Base-by-base conservation (phyloP, 495 filamentous ascomycete species). In the Saxophila tyrrhenica region DNA sequence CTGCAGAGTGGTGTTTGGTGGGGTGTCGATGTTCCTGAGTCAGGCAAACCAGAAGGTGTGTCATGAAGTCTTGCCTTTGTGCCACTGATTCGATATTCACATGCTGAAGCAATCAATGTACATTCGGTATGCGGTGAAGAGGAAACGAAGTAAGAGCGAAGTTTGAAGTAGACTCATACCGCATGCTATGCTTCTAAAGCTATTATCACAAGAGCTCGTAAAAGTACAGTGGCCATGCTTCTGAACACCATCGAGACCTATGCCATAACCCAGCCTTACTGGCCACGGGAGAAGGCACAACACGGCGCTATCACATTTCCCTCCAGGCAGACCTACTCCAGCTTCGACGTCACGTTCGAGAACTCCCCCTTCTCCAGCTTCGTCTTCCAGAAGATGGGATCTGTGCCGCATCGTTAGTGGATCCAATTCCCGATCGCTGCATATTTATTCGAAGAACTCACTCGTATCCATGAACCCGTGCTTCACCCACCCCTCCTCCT, bases 351-450 rank as follows among this genome's bases (percentile, higher is more conserved):
- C 53, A 98, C 92, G 71, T 96, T 97, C 55, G 87, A 90, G 71
- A 98, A 98, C 73, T 98, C 92, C 64, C 89, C 89, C 76, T 91
- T 92, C 70, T 95, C 86, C 64, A 97, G 71, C 83, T 97, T 98
- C 41, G 87, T 95, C 79, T 94, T 86, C 92, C 94, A 97, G 82
- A 97, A 97, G 63, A 96, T 89, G 17, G 45, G 45, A 25, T 48
- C 41, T 44, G n/a, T n/a, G n/a, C n/a, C n/a, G n/a, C n/a, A n/a
- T n/a, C n/a, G n/a, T n/a, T n/a, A n/a, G n/a, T n/a, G n/a, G n/a
- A n/a, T n/a, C n/a, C n/a, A n/a, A n/a, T n/a, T n/a, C n/a, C n/a
- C n/a, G n/a, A n/a, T n/a, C n/a, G n/a, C n/a, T n/a, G n/a, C n/a
- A n/a, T n/a, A n/a, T n/a, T n/a, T n/a, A n/a, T n/a, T n/a, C n/a